Base-by-base conservation (phyloP, 192 early-diverging fungal species). In the Backusella sp. region DNA sequence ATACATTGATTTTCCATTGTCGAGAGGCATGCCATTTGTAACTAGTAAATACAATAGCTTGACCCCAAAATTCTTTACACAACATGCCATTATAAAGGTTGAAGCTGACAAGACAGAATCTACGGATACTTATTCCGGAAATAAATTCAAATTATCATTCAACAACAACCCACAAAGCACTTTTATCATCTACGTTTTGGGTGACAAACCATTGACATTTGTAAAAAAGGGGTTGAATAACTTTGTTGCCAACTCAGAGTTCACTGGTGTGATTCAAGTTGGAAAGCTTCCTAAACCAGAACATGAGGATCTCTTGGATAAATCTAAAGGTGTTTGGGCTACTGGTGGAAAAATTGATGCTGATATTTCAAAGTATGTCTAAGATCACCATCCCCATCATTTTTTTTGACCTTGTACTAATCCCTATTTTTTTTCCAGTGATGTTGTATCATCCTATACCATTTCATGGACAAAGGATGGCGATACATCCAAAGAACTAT, bases 41-140 rank as follows among this genome's bases (percentile, higher is more conserved):
- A 83, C 82, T 26, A 70, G 66, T 34, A 44, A 72, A 36, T 83
- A 79, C 37, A 19, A 39, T 9, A 32, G n/a, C n/a, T 72, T 83
- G 66, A 83, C 82, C 19, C 82, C 82, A 36, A 75, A 79, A 32
- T 77, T 83, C 19, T 77, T 49, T 52, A 76, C 77, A 32, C 78
- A 83, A 59, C 74, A 79, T 66, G 75, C 71, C 9, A 79, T 79
- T 37, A 68, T 79, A 26, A 66, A 68, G 15, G 62, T 76, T 19
- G 37, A 34, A 8, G 66, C 78, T 6, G 74, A 41, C 6, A 62
- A 36, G n/a, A 72, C 46, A 1, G 17, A 28, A 6, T 35, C 26
- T 4, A 46, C 53, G 23, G 65, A 70, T 32, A 72, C 39, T 42
- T 76, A 70, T 46, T 41, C 70, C 11, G 75, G 75, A 37, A 4